Evolutionary conservation across 331 rosid genomes (phyloP), one percentile per base, ranked within the genome.

Genomic region (Acacia pycnantha): DNA sequence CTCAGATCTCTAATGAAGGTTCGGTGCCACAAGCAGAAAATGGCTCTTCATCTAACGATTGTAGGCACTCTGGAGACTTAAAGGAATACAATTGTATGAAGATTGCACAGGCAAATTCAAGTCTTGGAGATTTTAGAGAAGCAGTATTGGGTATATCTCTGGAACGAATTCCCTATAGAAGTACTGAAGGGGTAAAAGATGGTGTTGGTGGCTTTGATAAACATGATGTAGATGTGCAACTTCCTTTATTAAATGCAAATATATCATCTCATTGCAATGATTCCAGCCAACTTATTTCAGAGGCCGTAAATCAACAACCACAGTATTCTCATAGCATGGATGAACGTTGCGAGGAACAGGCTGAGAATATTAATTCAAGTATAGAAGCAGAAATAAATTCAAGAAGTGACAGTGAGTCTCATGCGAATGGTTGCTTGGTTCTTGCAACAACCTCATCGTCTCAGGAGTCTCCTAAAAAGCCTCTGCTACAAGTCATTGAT

Each of bases 21-120:
- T 82, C 44, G 85, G 78, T 75, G 85, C 78, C 81, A 65, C 81
- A 31, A 62, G 85, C 12, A 50, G 77, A 77, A 16, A 62, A 70
- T 40, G 76, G n/a, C 21, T 35, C 78, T 77, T 79, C 82, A 62
- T 56, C 40, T 4, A 58, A 83, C 70, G 69, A 84, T 48, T 59
- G 68, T 64, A 80, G 59, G 78, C 59, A 77, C 76, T 85, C 85
- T 8, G 81, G 66, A 80, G 90, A 87, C 31, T 66, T 76, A 4
- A 85, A 59, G 80, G 85, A 61, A n/a, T 35, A 15, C 72, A 69
- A 54, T 64, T 72, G 43, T 77, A 69, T 59, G 66, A 81, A 82
- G 71, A 86, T 78, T 87, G 89, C 78, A 31, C 77, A 64, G 43
- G 77, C 56, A 79, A 78, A 56, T 80, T 82, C 81, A 40, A 64